These are phyloP conservation scores for Neurospora sp. DNA, from an alignment of 2,329 filamentous ascomycete species.

Conservation along the genomic window DNA sequence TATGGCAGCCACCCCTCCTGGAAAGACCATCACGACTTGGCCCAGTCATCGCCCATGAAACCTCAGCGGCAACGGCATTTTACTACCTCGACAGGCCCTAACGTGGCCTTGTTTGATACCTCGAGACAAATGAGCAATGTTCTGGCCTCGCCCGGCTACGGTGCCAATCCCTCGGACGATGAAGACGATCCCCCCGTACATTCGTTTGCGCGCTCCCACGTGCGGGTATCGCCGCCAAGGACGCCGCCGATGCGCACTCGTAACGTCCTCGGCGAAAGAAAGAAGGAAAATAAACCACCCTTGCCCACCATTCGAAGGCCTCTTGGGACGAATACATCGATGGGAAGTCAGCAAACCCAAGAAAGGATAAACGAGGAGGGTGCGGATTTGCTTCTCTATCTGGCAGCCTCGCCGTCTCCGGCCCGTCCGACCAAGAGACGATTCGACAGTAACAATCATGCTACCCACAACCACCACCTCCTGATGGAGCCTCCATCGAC, in stretches of 20 bases:
- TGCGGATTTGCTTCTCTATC: conserved; percentile 68
- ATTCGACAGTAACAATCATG: neutral
- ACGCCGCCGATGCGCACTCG: conserved; percentile 63
- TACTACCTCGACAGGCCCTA: conserved; percentile 58
- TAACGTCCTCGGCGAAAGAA: conserved; percentile 36
- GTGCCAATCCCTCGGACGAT: conserved; percentile 60
- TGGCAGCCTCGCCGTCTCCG: conserved; percentile 85
- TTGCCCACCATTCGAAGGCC: neutral
- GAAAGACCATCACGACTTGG: conserved; percentile 67
- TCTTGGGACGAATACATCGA: neutral
- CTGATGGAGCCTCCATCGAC: conserved; percentile 63
- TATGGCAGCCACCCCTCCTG: conserved; percentile 47
- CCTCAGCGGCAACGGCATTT: conserved; percentile 65
- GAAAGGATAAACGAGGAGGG: conserved; percentile 58
- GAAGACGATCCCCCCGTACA: conserved; percentile 77
- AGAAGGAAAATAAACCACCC: conserved; percentile 42
- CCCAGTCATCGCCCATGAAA: conserved; percentile 81
- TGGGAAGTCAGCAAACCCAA: conserved; percentile 26
- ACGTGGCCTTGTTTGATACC: conserved; percentile 70
- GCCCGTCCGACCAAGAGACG: conserved; percentile 45
- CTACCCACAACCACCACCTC: conserved; percentile 28
- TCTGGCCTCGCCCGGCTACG: conserved; percentile 44
- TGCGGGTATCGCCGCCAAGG: conserved; percentile 71
- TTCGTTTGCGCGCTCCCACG: conserved; percentile 56
- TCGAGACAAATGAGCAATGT: conserved; percentile 58